Conservation (phyloP, 345 rosid species). For the Chamaenerion angustifolium region DNA sequence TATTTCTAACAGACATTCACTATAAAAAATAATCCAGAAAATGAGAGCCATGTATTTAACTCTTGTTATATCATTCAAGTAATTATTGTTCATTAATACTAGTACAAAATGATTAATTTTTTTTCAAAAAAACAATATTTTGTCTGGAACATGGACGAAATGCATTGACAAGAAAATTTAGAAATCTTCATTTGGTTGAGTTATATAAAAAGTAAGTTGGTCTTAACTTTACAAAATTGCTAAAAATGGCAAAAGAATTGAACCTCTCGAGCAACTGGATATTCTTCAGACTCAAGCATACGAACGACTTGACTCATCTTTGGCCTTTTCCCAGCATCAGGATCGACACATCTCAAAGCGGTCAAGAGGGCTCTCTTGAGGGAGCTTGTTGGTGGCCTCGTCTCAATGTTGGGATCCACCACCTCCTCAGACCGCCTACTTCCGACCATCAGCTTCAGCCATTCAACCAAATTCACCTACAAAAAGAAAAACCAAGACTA, state of each 20-base stretch:
- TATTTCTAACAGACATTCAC: too few species aligned
- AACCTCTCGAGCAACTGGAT: slow-evolving; percentile 15
- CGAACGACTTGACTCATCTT: slow-evolving; percentile 29
- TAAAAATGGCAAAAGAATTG: neutral
- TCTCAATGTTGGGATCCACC: slow-evolving; percentile 22
- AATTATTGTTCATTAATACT: too few species aligned
- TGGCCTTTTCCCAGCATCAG: slow-evolving; percentile 24
- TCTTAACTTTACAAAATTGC: too few species aligned
- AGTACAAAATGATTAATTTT: too few species aligned
- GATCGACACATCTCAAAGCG: slow-evolving; percentile 27
- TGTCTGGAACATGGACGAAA: too few species aligned
- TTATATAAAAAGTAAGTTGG: too few species aligned
- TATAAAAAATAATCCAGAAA: too few species aligned
- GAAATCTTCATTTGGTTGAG: too few species aligned
- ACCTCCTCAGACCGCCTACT: slow-evolving; percentile 23
- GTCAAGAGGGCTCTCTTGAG: slow-evolving; percentile 29
- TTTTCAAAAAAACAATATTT: too few species aligned
- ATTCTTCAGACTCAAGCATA: slow-evolving; percentile 27
- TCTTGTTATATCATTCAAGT: too few species aligned
- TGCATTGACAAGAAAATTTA: too few species aligned
- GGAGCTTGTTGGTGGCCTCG: slow-evolving; percentile 21
- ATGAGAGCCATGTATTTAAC: too few species aligned
- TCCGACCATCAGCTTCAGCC: slow-evolving; percentile 16
- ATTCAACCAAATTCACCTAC: slow-evolving; percentile 11
- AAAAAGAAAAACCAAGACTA: neutral